Percentiles rank a stretch among this genome's conserved stretches.
These are phyloP conservation scores for Russula griseocarnosa DNA, from an alignment of 768 basidiomycete species.

Conservation along the genomic window DNA sequence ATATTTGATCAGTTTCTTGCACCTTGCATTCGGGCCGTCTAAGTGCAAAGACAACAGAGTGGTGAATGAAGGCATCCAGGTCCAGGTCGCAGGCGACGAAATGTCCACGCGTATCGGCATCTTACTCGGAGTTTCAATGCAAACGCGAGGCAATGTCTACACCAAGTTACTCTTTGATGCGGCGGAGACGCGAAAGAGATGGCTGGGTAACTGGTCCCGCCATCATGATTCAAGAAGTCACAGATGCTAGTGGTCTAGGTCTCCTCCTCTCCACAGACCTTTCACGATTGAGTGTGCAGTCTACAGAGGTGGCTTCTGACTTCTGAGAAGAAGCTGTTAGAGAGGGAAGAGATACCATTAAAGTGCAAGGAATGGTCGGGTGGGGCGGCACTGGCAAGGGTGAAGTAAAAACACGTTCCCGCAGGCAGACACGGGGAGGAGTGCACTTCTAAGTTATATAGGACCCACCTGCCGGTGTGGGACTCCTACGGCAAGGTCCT, in stretches of 20 bases:
- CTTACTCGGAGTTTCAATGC: slow-evolving; percentile 23
- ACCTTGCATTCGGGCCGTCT: slow-evolving; percentile 17
- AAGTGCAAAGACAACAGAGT: slow-evolving; percentile 13
- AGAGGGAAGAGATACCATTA: slow-evolving; percentile 7
- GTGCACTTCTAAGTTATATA: slow-evolving; percentile 9
- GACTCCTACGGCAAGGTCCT: background rate
- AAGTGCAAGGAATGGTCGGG: background rate
- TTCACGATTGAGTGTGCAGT: background rate
- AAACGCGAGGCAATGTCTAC: slow-evolving; percentile 15
- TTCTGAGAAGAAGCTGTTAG: slow-evolving; percentile 2
- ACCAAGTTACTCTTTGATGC: slow-evolving; percentile 17
- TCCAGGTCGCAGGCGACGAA: slow-evolving; percentile 2
- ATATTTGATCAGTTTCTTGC: slow-evolving; percentile 24
- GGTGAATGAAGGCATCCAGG: background rate
- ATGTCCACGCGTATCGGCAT: slow-evolving; percentile 14
- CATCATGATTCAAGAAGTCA: slow-evolving; percentile 4
- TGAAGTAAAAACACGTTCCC: slow-evolving; percentile 20
- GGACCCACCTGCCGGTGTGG: slow-evolving; percentile 1
- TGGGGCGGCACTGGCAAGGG: slow-evolving; percentile 6
- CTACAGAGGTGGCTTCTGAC: background rate
- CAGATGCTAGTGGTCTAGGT: background rate
- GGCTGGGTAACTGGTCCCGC: background rate
- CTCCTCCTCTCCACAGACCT: background rate
- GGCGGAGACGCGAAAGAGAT: background rate
- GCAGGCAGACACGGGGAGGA: slow-evolving; percentile 11